These are phyloP conservation scores for Russula sp. DNA, from an alignment of 768 basidiomycete species.

Conservation along the genomic window DNA sequence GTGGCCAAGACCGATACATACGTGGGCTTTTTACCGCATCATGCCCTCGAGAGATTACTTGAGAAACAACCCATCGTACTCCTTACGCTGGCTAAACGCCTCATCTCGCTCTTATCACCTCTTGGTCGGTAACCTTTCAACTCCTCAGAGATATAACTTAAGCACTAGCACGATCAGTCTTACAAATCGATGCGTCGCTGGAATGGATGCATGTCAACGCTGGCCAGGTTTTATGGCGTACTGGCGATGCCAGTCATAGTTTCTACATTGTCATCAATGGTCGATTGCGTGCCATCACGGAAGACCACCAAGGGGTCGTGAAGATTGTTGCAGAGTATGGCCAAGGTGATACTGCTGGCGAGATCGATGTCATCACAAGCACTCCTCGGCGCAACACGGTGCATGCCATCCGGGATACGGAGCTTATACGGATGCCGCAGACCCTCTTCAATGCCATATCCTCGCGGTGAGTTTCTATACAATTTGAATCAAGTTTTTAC, in stretches of 20 bases:
- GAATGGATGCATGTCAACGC: slow-evolving; percentile 99
- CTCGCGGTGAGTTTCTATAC: slow-evolving; percentile 47
- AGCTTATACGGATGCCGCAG: slow-evolving; percentile 93
- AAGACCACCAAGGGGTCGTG: slow-evolving; percentile 69
- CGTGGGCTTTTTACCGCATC: slow-evolving; percentile 88
- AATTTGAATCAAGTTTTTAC: slow-evolving; percentile 8
- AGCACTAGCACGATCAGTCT: slow-evolving; percentile 43
- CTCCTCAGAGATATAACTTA: not conserved
- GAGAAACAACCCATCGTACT: slow-evolving; percentile 95
- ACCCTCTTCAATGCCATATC: slow-evolving; percentile 98
- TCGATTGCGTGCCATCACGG: slow-evolving; percentile 83
- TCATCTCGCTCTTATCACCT: slow-evolving; percentile 92
- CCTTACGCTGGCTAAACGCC: slow-evolving; percentile 90
- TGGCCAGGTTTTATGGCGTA: slow-evolving; percentile 91
- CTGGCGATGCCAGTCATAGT: slow-evolving; percentile 85
- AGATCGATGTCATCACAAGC: slow-evolving; percentile 95
- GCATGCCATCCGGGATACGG: slow-evolving; percentile 97
- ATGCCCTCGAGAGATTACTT: slow-evolving; percentile 82
- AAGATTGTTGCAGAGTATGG: slow-evolving; percentile 90
- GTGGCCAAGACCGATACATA: slow-evolving; percentile 97
- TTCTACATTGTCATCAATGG: slow-evolving; percentile 99
- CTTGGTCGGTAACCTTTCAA: slow-evolving; percentile 48
- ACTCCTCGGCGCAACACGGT: slow-evolving; percentile 82
- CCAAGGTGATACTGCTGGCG: slow-evolving; percentile 95
- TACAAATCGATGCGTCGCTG: slow-evolving; percentile 93